Base-by-base conservation (phyloP, 441 rosid genomes). In the Metrosideros polymorpha region DNA sequence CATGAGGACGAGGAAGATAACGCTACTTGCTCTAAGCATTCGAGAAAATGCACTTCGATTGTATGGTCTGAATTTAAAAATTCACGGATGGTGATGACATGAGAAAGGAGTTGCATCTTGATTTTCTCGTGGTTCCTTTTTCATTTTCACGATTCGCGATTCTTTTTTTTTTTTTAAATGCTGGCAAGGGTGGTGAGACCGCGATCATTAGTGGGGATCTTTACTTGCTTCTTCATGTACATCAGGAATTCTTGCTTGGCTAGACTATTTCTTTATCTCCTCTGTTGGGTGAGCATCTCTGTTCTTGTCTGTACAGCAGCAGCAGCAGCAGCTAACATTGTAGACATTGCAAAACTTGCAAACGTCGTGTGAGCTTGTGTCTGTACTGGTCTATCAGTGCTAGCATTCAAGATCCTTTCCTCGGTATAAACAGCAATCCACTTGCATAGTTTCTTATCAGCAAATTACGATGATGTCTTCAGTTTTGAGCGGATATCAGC, bases 131-230 rank as follows among this genome's bases (percentile, higher is more conserved):
- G 87, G 32, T 88, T 76, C 39, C 87, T 85, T 66, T 77, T 57
- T 87, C 50, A 57, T 85, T 63, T 35, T 84, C 77, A 87, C 57
- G 54, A 61, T 19, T n/a, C 35, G 49, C 87, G 27, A 24, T 55
- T 87, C 83, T n/a, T n/a, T n/a, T n/a, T n/a, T 84, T 55, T 79
- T 84, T 39, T 88, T 45, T 88, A 85, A 87, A 98, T 99, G 99
- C 99, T 91, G 99, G 99, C 10, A 96, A 97, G 90, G 99, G 99
- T 84, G 99, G 99, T 89, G 99, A 97, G 93, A 96, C 99, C 2
- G 96, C 99, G 84, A 97, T 97, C 88, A 97, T 96, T 61, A 95
- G 98, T 57, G 99, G 99, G 91, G 99, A 99, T 29, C 94, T 98
- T 39, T 66, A 66, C 35, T 35, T 66, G 27, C 45, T 35, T 66